Evolutionary conservation across 306 rosid genomes (phyloP), one percentile per base, ranked within the genome.

Genomic region (Lathyrus aphaca): DNA sequence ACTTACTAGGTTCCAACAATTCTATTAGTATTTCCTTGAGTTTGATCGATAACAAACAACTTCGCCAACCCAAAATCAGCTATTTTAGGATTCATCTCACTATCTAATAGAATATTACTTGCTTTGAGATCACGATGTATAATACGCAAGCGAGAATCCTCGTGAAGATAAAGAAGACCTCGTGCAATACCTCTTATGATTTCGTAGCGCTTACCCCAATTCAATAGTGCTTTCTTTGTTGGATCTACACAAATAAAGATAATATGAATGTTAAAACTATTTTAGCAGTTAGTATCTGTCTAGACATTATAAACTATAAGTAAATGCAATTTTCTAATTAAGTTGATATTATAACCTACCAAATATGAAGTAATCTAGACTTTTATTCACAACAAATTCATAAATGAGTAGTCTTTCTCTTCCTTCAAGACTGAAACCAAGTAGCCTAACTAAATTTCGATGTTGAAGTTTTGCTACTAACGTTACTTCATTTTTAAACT

Each of bases 401-500:
- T 88, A 88, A 1, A 88, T 10, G 13, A 88, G 83, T 29, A 86
- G 65, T 53, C 74, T 72, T 76, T 84, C 92, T 13, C 27, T 65
- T 71, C 65, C n/a, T 63, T 84, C 64, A 15, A 78, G 29, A 75
- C 80, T 69, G 38, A 82, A 87, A 50, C 89, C 89, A 11, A 78
- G 79, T 4, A 84, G 80, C 21, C 79, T 29, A 10, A 82, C 89
- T 56, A 87, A 66, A 79, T 87, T 87, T 11, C 83, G 69, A 38
- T 82, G 94, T 13, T 79, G 82, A 68, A 88, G 94, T 48, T 76
- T 88, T 10, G 82, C 81, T 1, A 81, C 64, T 10, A 88, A 65
- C 1, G 62, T 5, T n/a, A 85, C 83, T 63, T 88, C 85, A 51
- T 81, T 88, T 64, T 79, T 81, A 63, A 83, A 83, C 29, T 86